Base-by-base conservation (phyloP, 495 filamentous ascomycete genomes). In the Hypoxylon trugodes region DNA sequence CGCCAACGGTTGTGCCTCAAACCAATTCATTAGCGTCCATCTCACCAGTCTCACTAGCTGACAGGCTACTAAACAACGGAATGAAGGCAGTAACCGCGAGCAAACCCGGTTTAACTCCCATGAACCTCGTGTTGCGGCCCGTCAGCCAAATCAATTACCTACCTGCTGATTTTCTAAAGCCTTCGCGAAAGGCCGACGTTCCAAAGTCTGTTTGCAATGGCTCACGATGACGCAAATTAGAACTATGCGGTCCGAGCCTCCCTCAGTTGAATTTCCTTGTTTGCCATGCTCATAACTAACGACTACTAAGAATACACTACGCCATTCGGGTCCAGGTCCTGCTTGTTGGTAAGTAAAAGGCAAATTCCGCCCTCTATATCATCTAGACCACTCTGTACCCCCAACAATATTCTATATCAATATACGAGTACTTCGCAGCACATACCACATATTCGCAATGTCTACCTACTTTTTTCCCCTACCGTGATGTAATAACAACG, bases 161-260 rank as follows among this genome's bases (percentile, higher is more conserved):
- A n/a, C n/a, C n/a, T n/a, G n/a, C n/a, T n/a, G n/a, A n/a, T n/a
- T n/a, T n/a, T n/a, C n/a, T n/a, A n/a, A n/a, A n/a, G n/a, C n/a
- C n/a, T n/a, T n/a, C n/a, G n/a, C n/a, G n/a, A n/a, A 15, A 51
- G 33, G 35, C 48, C 21, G 48, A 40, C 35, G 22, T 52, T 19
- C 48, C 35, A 35, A 35, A 52, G 35, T 40, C 21, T 56, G 41
- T 45, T 43, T 19, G 16, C 12, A 18, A 21, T 26, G 38, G 16
- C 28, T 43, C 19, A 33, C 21, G 15, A 45, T 46, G 35, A 26
- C 32, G 36, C 16, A 24, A 42, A 10, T 26, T 16, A 42, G 24
- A 8, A 5, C 48, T 38, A 18, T 46, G 47, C 48, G 48, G 24
- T 52, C 58, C 58, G 58, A 46, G 25, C 58, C 40, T 40, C 35